A percentile compares a stretch with the other conserved stretches of the same genome.
Evolutionary conservation across 2,329 filamentous ascomycete species (phyloP).

Genomic region (Paecilomyces formosus): DNA sequence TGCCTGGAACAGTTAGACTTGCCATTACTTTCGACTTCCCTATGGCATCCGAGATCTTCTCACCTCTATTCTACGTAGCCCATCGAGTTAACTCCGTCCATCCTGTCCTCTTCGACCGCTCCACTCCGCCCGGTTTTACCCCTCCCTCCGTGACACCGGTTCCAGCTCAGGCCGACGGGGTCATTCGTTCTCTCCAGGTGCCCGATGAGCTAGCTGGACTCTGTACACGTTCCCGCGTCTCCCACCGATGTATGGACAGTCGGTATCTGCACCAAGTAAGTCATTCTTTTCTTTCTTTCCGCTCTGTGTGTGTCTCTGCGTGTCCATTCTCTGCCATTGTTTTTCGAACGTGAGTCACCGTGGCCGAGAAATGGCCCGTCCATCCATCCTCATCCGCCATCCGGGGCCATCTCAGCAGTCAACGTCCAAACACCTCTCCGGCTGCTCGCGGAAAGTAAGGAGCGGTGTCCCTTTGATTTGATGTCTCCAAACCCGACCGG

Average conservation of each 20-base stretch:
- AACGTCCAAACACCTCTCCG: neutral
- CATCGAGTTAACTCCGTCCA: neutral
- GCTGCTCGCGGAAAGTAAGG: constrained; percentile 3
- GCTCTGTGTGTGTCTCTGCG: neutral
- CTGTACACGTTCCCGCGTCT: neutral
- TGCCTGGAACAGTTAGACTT: too few relatives aligned
- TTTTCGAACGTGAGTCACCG: neutral
- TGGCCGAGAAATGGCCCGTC: neutral
- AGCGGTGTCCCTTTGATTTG: neutral
- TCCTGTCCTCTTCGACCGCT: neutral
- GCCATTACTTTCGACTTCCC: too few relatives aligned
- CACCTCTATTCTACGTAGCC: too few relatives aligned
- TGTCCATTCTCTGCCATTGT: too few relatives aligned
- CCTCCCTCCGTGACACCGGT: neutral
- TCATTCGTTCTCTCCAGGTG: neutral
- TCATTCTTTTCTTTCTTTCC: neutral
- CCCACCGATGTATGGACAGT: neutral
- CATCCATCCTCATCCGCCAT: too few relatives aligned
- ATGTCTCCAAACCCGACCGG: neutral
- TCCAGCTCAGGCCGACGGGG: neutral
- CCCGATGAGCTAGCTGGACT: neutral
- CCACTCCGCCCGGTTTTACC: neutral
- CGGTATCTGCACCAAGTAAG: neutral
- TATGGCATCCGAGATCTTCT: too few relatives aligned
- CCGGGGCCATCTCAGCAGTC: too few relatives aligned